Evolutionary conservation across 805 yeast genomes (phyloP).

Genomic region (Candida anglica): DNA sequence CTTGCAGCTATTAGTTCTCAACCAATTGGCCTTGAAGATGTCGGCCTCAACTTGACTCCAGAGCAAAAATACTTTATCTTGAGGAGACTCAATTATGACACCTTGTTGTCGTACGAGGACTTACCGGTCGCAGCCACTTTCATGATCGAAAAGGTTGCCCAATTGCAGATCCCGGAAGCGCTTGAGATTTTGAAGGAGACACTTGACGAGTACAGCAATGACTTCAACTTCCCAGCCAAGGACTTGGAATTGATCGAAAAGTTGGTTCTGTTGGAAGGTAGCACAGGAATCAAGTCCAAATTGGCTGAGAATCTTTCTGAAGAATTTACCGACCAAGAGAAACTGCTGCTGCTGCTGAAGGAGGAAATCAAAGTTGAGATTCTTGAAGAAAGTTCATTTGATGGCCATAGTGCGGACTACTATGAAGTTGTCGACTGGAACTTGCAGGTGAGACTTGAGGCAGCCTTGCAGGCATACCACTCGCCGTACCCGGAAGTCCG

Average conservation of each 20-base stretch:
- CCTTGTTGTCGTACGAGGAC: conserved; percentile 23
- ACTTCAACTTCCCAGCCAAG: conserved; percentile 41
- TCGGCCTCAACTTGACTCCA: conserved; percentile 18
- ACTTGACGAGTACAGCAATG: conserved; percentile 39
- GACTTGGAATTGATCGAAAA: conserved; percentile 30
- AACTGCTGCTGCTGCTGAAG: background rate
- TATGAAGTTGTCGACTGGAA: conserved; percentile 18
- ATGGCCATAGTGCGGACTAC: background rate
- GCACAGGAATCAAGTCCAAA: background rate
- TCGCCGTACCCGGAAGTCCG: conserved; percentile 67
- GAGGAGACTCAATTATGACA: conserved; percentile 21
- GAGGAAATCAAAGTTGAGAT: conserved; percentile 7
- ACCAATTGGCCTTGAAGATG: conserved; percentile 17
- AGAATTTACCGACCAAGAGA: background rate
- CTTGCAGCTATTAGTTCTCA: conserved; percentile 18
- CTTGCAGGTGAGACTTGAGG: conserved; percentile 36
- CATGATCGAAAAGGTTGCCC: conserved; percentile 22
- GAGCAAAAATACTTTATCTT: conserved; percentile 25
- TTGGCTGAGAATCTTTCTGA: background rate
- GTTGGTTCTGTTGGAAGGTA: conserved; percentile 7
- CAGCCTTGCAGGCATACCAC: conserved; percentile 37
- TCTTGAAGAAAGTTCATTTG: conserved; percentile 8
- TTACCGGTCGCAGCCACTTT: conserved; percentile 25
- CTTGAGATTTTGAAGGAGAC: conserved; percentile 35
- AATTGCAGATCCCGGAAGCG: conserved; percentile 34